Base-by-base conservation (phyloP, 805 yeast genomes). In the Metschnikowia arizonensis region DNA sequence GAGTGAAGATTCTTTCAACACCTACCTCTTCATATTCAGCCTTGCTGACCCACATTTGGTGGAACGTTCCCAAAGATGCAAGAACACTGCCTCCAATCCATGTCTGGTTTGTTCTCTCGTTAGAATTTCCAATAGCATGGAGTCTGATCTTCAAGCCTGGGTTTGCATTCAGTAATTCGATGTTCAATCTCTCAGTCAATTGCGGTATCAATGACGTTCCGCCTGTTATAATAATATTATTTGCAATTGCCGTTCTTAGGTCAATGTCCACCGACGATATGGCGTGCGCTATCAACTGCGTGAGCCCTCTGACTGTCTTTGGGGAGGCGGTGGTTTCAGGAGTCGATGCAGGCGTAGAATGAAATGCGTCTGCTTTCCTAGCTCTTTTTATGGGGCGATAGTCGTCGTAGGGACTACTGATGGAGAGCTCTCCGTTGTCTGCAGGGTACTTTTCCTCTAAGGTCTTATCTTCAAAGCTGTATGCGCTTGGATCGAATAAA, bases 71-170 rank as follows among this genome's bases (percentile, higher is more conserved):
- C 55, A 90, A 73, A 42, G 93, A 83, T 5, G 95, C 81, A 45
- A 90, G 69, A 31, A 90, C 89, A 52, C 91, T 83, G 6, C 96
- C 97, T 36, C 97, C 97, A 40, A 90, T 77, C 96, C 97, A 90
- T 6, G 91, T 74, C 49, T 88, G 85, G 59, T 78, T 84, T 52
- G 80, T 78, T 59, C 97, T 77, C 65, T 90, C 97, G 45, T 74
- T 74, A 4, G 83, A 63, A 57, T 81, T 82, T 35, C 97, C 97
- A 5, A 84, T 79, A 2, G 95, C 83, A 54, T 88, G 85, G 28
- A 90, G 75, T 59, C 97, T 73, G 34, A 89, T 81, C 63, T 90
- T 90, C 53, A 89, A 72, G 30, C 95, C 95, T 5, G 97, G 96
- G 57, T 89, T 81, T 48, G 76, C 68, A 42, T 73, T 71, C 25